phyloP scores from a whole-genome alignment of 108 stramenopile species.

The Skeletonema marinoi region DNA sequence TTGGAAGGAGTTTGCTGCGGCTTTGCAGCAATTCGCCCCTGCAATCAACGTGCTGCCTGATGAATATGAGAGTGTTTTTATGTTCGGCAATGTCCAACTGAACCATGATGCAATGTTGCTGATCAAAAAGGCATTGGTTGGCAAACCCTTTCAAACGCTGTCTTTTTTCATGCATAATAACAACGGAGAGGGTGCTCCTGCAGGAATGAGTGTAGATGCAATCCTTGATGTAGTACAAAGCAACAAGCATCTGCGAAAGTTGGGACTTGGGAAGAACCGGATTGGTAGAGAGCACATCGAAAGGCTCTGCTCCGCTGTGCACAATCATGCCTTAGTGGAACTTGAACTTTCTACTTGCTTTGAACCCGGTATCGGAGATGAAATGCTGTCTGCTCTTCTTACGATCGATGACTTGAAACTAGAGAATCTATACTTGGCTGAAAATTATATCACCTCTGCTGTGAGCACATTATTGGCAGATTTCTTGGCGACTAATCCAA shows the following conservation, averaged over 20 bases:
- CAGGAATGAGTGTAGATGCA: background rate
- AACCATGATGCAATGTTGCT: background rate
- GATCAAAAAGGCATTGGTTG: background rate
- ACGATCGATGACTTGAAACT: background rate
- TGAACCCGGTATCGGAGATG: background rate
- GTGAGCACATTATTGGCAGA: background rate
- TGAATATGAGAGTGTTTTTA: background rate
- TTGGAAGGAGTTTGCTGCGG: background rate
- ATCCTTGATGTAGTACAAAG: background rate
- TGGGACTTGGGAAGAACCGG: no score
- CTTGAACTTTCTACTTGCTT: background rate
- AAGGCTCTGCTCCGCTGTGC: background rate
- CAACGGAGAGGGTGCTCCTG: background rate
- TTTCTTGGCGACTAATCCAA: slow-evolving; percentile 3
- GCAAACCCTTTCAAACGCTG: background rate
- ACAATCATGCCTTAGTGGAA: background rate
- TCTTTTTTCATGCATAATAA: background rate
- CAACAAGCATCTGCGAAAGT: background rate
- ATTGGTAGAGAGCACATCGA: background rate
- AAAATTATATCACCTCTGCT: background rate
- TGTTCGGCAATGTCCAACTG: background rate
- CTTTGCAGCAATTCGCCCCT: background rate
- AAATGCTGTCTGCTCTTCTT: background rate
- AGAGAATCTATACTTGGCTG: background rate
- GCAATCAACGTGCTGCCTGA: background rate